Percentiles rank a stretch among this genome's conserved stretches.
phyloP scores from a whole-genome alignment of 2,329 filamentous ascomycete genomes.

The Colletotrichum lini region DNA sequence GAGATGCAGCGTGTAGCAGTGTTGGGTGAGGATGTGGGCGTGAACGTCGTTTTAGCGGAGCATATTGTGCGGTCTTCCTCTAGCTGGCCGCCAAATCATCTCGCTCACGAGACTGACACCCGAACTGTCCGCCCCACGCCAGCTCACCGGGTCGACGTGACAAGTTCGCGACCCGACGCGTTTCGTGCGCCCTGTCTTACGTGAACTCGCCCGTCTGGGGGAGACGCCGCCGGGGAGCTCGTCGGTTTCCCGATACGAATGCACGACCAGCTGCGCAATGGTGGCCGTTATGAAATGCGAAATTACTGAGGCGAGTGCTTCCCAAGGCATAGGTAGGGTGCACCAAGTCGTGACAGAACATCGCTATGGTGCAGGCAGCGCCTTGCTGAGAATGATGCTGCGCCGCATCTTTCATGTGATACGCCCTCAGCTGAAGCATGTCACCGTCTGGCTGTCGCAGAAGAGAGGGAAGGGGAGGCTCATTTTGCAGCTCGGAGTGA shows the following conservation, averaged over 20 bases:
- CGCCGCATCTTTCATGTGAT: not conserved
- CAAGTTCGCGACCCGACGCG: slow-evolving; percentile 24
- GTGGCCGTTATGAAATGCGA: not conserved
- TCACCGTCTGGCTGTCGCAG: not conserved
- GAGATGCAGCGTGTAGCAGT: not conserved
- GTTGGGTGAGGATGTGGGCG: too few species aligned
- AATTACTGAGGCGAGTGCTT: not conserved
- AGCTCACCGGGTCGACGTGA: not conserved
- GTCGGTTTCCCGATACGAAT: not conserved
- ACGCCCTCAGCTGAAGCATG: not conserved
- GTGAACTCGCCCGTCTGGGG: not conserved
- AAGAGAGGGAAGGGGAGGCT: not conserved
- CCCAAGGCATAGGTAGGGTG: too few species aligned
- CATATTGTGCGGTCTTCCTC: not conserved
- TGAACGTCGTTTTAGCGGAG: not conserved
- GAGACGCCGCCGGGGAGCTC: not conserved
- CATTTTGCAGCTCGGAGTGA: not conserved
- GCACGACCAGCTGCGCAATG: not conserved
- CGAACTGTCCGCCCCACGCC: not conserved
- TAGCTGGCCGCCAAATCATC: not conserved
- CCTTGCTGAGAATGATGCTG: not conserved
- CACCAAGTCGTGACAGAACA: not conserved
- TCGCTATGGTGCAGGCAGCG: not conserved
- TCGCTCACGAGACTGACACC: not conserved
- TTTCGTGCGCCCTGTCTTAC: slow-evolving; percentile 27